A percentile compares a stretch with the other conserved stretches of the same genome.
Conservation (phyloP, 331 rosid species). For the Rosa hybrid region DNA sequence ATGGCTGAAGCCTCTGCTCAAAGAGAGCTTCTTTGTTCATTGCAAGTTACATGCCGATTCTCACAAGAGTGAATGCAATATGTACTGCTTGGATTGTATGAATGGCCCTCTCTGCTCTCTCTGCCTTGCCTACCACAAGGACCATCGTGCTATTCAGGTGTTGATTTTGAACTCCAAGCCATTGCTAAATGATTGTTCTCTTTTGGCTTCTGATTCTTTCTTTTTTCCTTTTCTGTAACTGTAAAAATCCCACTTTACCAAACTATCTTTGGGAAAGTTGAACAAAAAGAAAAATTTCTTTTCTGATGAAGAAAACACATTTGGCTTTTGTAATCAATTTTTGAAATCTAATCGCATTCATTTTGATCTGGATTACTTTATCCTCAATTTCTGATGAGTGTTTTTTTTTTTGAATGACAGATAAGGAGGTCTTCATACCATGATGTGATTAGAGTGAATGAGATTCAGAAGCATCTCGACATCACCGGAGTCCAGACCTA, state of each 20-base stretch:
- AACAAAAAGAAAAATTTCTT: neutral
- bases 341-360: neutral
- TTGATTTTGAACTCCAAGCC: neutral
- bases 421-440: slow-evolving; percentile 97
- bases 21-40: slow-evolving; percentile 88
- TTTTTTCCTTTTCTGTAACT: slow-evolving; percentile 31
- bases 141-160: slow-evolving; percentile 95
- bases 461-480: slow-evolving; percentile 96
- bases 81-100: slow-evolving; percentile 97
- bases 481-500: slow-evolving; percentile 93
- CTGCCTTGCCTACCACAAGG: slow-evolving; percentile 81
- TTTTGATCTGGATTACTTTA: neutral
- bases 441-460: slow-evolving; percentile 89
- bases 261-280: neutral
- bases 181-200: neutral
- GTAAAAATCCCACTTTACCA: slow-evolving; percentile 1
- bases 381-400: neutral
- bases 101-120: slow-evolving; percentile 91
- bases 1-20: slow-evolving; percentile 90
- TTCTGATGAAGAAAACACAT: neutral
- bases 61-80: slow-evolving; percentile 95
- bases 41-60: slow-evolving; percentile 90
- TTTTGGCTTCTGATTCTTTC: slow-evolving; percentile 5
- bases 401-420: slow-evolving; percentile 34
- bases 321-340: neutral